Conservation (phyloP, 2,329 filamentous ascomycete species). For the Xylariaceae sp. region DNA sequence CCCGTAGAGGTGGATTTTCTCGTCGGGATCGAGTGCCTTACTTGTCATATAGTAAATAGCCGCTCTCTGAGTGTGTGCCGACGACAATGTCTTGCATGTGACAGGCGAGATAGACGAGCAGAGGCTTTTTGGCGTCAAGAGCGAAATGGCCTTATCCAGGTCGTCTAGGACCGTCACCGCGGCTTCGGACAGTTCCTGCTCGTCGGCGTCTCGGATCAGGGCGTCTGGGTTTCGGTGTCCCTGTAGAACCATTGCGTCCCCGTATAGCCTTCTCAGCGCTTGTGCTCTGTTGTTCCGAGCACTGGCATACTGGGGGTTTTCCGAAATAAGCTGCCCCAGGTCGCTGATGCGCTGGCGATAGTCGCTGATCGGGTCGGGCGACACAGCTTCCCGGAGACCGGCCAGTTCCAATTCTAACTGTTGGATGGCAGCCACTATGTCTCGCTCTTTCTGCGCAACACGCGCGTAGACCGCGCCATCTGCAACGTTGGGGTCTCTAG, state of each 20-base stretch:
- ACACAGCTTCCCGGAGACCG: conserved; percentile 34
- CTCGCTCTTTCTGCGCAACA: conserved; percentile 46
- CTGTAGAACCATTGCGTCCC: conserved; percentile 51
- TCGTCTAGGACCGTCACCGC: conserved; percentile 44
- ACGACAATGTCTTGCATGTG: conserved; percentile 60
- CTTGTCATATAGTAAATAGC: conserved; percentile 57
- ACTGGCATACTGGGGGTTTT: conserved; percentile 62
- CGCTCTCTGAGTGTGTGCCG: conserved; percentile 67
- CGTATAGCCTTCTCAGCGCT: conserved; percentile 55
- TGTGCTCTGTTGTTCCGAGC: conserved; percentile 72
- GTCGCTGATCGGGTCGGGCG: conserved; percentile 35
- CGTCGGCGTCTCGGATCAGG: conserved; percentile 35
- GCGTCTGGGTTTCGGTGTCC: conserved; percentile 35
- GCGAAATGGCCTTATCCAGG: conserved; percentile 51
- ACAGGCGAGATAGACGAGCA: conserved; percentile 55
- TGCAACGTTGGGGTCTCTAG: conserved; percentile 52
- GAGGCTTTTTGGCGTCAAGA: conserved; percentile 50
- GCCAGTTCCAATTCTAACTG: conserved; percentile 49
- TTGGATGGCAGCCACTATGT: conserved; percentile 51
- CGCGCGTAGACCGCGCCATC: conserved; percentile 46
- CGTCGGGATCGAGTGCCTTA: conserved; percentile 39
- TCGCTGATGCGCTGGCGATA: conserved; percentile 44
- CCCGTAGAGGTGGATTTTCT: conserved; percentile 34
- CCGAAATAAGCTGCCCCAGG: conserved; percentile 51
- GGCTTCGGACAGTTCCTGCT: conserved; percentile 34